Conservation (phyloP, 345 rosid species). For the Eucalyptus cloeziana region DNA sequence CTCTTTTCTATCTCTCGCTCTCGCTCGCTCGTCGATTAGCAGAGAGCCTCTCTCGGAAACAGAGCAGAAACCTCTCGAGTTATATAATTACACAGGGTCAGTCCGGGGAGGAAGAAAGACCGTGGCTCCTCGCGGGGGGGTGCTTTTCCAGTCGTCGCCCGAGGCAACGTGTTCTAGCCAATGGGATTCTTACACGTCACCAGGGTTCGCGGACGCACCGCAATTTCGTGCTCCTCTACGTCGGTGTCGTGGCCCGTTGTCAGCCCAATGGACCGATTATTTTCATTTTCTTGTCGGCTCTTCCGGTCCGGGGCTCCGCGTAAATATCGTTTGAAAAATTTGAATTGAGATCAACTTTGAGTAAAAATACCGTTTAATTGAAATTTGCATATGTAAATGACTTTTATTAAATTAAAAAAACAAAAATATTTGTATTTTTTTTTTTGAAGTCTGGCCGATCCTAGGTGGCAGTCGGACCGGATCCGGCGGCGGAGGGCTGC, state of each 20-base stretch:
- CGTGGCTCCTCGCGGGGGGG: not conserved
- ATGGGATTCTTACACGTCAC: slow-evolving; percentile 36
- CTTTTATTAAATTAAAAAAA: too few species aligned
- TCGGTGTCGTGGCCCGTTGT: not conserved
- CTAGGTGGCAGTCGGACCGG: too few species aligned
- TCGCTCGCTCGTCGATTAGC: slow-evolving; percentile 1
- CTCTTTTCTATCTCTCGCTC: slow-evolving; percentile 15
- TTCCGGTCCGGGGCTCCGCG: not conserved
- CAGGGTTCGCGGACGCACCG: not conserved
- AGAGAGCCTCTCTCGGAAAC: not conserved
- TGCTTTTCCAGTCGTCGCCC: not conserved
- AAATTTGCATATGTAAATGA: too few species aligned
- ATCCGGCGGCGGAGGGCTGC: too few species aligned
- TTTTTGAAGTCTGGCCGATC: too few species aligned
- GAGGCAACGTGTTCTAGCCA: slow-evolving; percentile 45
- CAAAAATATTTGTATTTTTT: too few species aligned
- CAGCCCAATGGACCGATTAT: not conserved
- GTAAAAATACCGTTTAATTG: too few species aligned
- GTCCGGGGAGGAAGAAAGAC: not conserved
- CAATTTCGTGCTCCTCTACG: not conserved
- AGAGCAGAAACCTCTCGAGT: not conserved
- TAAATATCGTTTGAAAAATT: too few species aligned
- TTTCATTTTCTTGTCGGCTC: not conserved
- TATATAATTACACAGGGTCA: not conserved
- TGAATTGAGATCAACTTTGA: too few species aligned